Conservation (phyloP, 2,329 filamentous ascomycete species). For the Cordyceps pruinosa region DNA sequence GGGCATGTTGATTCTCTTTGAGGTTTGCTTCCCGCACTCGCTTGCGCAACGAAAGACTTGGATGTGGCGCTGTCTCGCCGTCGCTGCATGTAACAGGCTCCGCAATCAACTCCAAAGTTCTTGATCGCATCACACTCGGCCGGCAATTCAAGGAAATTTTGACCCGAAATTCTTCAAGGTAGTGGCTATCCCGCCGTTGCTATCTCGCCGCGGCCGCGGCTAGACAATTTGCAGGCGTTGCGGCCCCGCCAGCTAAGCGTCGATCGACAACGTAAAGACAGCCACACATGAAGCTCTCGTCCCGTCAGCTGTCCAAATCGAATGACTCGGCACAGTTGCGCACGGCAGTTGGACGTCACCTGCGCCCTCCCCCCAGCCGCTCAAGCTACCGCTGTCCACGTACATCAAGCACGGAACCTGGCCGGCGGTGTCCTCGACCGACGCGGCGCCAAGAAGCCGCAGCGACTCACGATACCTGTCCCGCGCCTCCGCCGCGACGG, state of each 20-base stretch:
- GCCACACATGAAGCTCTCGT: constrained; percentile 1
- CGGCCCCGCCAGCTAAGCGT: neutral
- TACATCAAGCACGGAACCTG: constrained; percentile 27
- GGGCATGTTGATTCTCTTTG: neutral
- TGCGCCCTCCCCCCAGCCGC: constrained; percentile 14
- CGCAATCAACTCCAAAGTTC: neutral
- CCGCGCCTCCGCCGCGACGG: constrained; percentile 16
- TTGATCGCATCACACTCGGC: too few relatives aligned
- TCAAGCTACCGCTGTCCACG: neutral
- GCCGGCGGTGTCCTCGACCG: neutral
- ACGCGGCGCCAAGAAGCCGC: constrained; percentile 1
- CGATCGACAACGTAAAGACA: neutral
- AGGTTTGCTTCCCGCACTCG: neutral
- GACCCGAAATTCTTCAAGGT: neutral
- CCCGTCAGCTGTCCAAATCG: constrained; percentile 9
- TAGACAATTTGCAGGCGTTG: neutral
- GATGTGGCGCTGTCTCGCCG: neutral
- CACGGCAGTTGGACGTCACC: constrained; percentile 10
- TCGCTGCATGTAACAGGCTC: neutral
- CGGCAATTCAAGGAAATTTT: neutral
- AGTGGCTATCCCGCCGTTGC: neutral
- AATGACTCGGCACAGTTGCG: constrained; percentile 16
- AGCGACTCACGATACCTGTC: neutral
- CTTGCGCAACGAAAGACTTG: neutral
- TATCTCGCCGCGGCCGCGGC: neutral